A percentile compares a stretch with the other conserved stretches of the same genome.
These are phyloP conservation scores for Apiospora pterosperma DNA, from an alignment of 2,329 filamentous ascomycete species.

Conservation along the genomic window DNA sequence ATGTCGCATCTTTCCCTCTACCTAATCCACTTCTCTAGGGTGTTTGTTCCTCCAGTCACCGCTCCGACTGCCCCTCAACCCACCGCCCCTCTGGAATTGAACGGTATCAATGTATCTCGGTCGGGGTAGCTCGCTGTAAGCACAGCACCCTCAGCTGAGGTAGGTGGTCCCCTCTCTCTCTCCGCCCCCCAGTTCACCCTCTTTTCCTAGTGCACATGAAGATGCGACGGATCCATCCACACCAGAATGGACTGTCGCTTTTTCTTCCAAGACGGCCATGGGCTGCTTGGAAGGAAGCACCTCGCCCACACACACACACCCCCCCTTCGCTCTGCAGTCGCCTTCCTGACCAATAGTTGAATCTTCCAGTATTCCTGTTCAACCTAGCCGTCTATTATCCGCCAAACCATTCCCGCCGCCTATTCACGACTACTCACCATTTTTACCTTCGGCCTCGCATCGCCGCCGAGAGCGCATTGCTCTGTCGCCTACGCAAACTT, in stretches of 20 bases:
- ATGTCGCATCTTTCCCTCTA: neutral
- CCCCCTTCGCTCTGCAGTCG: neutral
- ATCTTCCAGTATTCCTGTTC: neutral
- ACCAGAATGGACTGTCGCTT: neutral
- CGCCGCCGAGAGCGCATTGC: neutral
- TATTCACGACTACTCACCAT: neutral
- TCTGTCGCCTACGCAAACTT: neutral
- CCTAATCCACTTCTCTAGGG: neutral
- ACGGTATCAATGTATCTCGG: neutral
- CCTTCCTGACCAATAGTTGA: neutral
- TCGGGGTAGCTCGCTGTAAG: neutral
- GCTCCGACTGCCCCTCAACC: neutral
- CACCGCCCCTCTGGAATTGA: neutral
- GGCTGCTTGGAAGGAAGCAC: neutral
- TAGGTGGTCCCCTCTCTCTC: neutral
- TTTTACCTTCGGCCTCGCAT: neutral
- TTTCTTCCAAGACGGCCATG: neutral
- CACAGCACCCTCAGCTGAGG: too few relatives aligned
- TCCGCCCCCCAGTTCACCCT: neutral
- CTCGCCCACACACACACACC: too few relatives aligned
- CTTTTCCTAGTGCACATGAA: neutral
- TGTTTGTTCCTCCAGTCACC: slow-evolving; percentile 1
- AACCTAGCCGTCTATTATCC: neutral
- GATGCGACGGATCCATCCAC: neutral
- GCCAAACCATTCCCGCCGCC: neutral